These are phyloP conservation scores for Citrullus mucosospermus DNA, from an alignment of 306 rosid genomes.

Conservation along the genomic window DNA sequence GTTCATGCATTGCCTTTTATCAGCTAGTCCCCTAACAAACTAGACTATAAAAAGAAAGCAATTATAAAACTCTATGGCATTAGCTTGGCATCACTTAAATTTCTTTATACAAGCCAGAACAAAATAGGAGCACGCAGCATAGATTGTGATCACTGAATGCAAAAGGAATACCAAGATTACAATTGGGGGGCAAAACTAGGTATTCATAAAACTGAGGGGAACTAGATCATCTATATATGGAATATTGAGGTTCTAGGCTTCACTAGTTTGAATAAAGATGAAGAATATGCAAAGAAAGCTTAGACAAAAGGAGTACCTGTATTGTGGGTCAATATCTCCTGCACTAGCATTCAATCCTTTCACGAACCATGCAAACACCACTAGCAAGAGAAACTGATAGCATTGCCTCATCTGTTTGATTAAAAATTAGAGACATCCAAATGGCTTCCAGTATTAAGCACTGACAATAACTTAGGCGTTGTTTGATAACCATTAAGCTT, in stretches of 20 bases:
- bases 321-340: slow-evolving; percentile 69
- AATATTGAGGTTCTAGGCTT: not conserved
- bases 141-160: not conserved
- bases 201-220: not conserved
- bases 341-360: slow-evolving; percentile 49
- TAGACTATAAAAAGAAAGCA: not conserved
- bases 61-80: not conserved
- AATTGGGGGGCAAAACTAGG: not conserved
- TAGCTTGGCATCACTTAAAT: not conserved
- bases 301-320: slow-evolving; percentile 27
- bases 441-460: not conserved
- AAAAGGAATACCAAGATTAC: not conserved
- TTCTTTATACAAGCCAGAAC: not conserved
- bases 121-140: not conserved
- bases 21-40: not conserved
- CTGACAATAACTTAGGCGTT: not conserved
- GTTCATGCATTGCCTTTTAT: not conserved
- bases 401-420: slow-evolving; percentile 44
- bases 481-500: no score
- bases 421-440: not conserved
- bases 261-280: not conserved
- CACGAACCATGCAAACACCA: slow-evolving; percentile 30
- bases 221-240: not conserved
- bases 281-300: not conserved
- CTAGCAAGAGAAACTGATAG: slow-evolving; percentile 30